Evolutionary conservation across 768 basidiomycete species (phyloP).

Genomic region (Boletus sp.): DNA sequence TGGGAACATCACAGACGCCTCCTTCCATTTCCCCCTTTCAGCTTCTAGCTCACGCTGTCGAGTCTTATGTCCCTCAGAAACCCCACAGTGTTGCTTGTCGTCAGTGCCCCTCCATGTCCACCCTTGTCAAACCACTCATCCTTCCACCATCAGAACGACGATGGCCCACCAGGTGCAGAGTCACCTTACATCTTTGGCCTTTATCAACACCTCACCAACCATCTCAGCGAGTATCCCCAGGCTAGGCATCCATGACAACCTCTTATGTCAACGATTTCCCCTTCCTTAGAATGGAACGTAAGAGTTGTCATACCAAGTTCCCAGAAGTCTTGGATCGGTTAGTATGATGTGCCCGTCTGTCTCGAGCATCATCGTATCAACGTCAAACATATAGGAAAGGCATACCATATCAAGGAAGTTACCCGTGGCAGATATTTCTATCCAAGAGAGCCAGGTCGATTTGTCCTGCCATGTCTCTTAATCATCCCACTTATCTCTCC

Average conservation of each 20-base stretch:
- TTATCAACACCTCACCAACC: slow-evolving; percentile 55
- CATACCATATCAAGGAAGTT: slow-evolving; percentile 75
- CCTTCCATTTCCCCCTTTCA: not conserved
- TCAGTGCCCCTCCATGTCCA: slow-evolving; percentile 25
- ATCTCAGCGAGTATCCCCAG: slow-evolving; percentile 48
- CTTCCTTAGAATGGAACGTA: slow-evolving; percentile 64
- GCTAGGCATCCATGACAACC: slow-evolving; percentile 4
- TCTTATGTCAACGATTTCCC: slow-evolving; percentile 5
- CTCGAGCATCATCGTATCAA: not conserved
- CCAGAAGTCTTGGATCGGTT: slow-evolving; percentile 89
- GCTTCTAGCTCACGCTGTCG: not conserved
- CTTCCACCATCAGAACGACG: slow-evolving; percentile 62
- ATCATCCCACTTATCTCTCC: not conserved
- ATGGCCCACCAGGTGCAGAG: slow-evolving; percentile 71
- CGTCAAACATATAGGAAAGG: slow-evolving; percentile 53
- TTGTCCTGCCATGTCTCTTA: not conserved
- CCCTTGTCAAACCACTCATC: not conserved
- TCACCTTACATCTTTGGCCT: slow-evolving; percentile 78
- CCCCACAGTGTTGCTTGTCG: slow-evolving; percentile 43
- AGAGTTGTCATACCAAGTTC: slow-evolving; percentile 77
- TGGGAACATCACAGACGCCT: slow-evolving; percentile 20
- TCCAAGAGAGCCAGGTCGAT: slow-evolving; percentile 54
- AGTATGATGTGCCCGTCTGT: slow-evolving; percentile 12
- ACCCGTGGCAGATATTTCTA: slow-evolving; percentile 76
- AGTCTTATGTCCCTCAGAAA: slow-evolving; percentile 10